These are phyloP conservation scores for Thraustotheca clavata DNA, from an alignment of 352 stramenopile genomes.

Conservation along the genomic window DNA sequence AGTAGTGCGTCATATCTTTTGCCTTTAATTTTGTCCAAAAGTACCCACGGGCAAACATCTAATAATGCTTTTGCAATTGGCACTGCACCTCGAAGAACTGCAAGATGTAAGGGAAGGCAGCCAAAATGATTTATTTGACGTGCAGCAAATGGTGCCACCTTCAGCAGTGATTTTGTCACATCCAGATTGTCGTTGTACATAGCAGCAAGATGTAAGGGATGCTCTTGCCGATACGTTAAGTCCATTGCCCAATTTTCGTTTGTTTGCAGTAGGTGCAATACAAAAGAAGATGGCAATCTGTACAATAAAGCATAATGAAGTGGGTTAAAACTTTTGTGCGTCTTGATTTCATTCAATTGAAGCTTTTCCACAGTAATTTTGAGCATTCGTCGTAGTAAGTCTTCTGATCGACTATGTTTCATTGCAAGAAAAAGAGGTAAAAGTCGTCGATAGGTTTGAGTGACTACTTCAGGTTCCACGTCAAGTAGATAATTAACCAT, in stretches of 20 bases:
- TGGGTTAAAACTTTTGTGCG: slow-evolving; percentile 36
- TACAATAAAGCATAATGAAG: slow-evolving; percentile 54
- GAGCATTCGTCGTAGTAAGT: not conserved
- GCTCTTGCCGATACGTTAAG: slow-evolving; percentile 25
- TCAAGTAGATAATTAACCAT: slow-evolving; percentile 3
- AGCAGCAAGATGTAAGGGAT: slow-evolving; percentile 45
- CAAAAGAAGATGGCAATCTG: slow-evolving; percentile 22
- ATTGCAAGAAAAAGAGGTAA: slow-evolving; percentile 18
- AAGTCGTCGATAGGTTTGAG: slow-evolving; percentile 1
- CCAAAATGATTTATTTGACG: slow-evolving; percentile 37
- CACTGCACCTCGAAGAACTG: slow-evolving; percentile 22
- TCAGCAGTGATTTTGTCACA: not conserved
- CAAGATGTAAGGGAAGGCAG: slow-evolving; percentile 42
- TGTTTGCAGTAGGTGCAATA: slow-evolving; percentile 28
- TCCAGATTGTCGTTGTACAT: not conserved
- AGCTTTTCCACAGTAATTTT: not conserved
- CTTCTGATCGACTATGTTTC: not conserved
- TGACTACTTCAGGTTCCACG: not conserved
- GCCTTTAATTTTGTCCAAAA: slow-evolving; percentile 1
- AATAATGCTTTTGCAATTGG: slow-evolving; percentile 1
- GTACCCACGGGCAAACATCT: slow-evolving; percentile 14
- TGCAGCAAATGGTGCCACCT: not conserved
- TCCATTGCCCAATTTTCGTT: slow-evolving; percentile 29
- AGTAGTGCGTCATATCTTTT: slow-evolving; percentile 19
- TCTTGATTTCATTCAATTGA: slow-evolving; percentile 13